A percentile compares a stretch with the other conserved stretches of the same genome.
Evolutionary conservation across 768 basidiomycete species (phyloP).

Genomic region (Russula virescens): DNA sequence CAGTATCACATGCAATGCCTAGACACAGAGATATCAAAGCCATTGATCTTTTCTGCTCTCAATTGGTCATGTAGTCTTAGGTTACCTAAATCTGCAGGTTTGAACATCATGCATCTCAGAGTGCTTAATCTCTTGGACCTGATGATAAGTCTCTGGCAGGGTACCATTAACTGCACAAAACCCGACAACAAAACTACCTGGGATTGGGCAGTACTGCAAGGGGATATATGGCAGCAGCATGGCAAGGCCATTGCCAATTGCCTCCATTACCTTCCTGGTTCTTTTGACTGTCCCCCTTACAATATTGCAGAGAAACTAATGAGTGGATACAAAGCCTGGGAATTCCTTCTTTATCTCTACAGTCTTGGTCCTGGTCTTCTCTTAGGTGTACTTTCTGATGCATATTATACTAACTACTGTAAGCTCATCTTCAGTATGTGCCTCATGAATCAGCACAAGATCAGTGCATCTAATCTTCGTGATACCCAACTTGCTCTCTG

Average conservation of each 20-base stretch:
- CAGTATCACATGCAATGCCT: neutral
- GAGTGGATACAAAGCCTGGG: slow-evolving; percentile 32
- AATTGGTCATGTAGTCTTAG: too few relatives aligned
- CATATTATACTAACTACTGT: slow-evolving; percentile 30
- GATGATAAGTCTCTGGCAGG: neutral
- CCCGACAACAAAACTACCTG: neutral
- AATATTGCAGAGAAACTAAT: slow-evolving; percentile 38
- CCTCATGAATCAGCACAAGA: slow-evolving; percentile 24
- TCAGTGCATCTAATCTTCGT: neutral
- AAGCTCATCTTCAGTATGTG: slow-evolving; percentile 28
- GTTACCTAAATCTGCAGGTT: neutral
- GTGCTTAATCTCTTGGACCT: neutral
- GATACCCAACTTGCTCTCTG: neutral
- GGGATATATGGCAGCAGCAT: neutral
- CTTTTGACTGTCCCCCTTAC: slow-evolving; percentile 25
- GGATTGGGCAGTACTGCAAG: neutral
- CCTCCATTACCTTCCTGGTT: neutral
- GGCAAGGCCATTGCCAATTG: neutral
- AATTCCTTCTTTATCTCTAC: slow-evolving; percentile 27
- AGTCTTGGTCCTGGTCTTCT: slow-evolving; percentile 29
- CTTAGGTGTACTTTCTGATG: slow-evolving; percentile 23
- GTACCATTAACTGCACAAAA: neutral
- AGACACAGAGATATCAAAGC: neutral
- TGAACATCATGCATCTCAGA: neutral
- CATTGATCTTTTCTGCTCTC: neutral